These are phyloP conservation scores for Pseudopyricularia javanii DNA, from an alignment of 2,329 filamentous ascomycete species.

Conservation along the genomic window DNA sequence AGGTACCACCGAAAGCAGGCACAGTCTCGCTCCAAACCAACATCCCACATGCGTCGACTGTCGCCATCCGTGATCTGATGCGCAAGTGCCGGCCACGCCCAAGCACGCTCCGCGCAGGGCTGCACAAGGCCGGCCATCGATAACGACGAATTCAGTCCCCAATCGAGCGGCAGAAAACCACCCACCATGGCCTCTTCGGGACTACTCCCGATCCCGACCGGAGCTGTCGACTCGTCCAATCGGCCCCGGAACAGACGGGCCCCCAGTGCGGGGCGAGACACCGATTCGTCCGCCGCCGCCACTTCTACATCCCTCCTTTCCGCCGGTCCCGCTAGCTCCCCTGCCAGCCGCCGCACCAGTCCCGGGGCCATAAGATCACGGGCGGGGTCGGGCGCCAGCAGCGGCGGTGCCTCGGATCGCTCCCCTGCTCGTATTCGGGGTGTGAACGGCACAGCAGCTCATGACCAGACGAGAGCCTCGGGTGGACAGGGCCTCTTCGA, in stretches of 20 bases:
- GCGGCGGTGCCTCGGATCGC: neutral
- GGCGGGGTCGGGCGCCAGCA: neutral
- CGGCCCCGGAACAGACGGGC: constrained; percentile 40
- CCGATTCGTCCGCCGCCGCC: constrained; percentile 12
- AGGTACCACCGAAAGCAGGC: too few species aligned
- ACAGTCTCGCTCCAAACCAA: neutral
- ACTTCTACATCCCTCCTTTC: constrained; percentile 15
- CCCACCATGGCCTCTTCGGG: neutral
- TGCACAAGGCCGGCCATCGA: constrained; percentile 1
- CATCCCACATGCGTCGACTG: constrained; percentile 3
- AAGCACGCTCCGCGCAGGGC: neutral
- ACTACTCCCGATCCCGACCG: neutral
- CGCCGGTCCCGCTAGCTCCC: constrained; percentile 15
- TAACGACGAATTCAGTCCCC: neutral
- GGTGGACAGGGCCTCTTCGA: constrained; percentile 30
- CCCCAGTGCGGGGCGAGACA: constrained; percentile 17
- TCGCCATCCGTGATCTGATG: constrained; percentile 1
- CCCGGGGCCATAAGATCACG: constrained; percentile 20
- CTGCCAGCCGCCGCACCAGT: constrained; percentile 27
- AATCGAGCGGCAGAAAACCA: neutral
- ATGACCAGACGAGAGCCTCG: constrained; percentile 9
- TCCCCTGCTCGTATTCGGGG: constrained; percentile 1
- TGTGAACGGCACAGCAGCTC: neutral
- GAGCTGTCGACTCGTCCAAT: neutral
- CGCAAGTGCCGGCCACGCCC: neutral